Evolutionary conservation across 257 asterid species (phyloP), one percentile per base, ranked within the genome.

Genomic region (Apocynum venetum): DNA sequence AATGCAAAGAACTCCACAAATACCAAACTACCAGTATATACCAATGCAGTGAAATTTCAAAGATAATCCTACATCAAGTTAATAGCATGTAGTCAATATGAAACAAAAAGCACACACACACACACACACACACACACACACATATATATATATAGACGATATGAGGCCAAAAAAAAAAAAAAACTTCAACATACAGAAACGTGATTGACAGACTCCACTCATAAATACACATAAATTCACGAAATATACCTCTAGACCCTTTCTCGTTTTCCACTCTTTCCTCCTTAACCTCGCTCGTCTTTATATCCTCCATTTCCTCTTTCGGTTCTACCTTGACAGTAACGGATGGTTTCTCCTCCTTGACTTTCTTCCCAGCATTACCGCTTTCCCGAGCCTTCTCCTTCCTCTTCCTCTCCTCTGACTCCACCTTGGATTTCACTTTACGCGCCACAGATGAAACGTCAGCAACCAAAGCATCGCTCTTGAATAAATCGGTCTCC

Each of bases 401-500:
- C 77, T 84, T 87, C 83, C 83, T 77, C 92, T 80, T 86, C 86
- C 82, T 85, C 67, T 87, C 89, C 84, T 88, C 90, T 2, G 89
- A 71, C 53, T 83, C 85, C 71, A 80, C 84, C 74, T 86, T 91
- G 31, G 83, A 91, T 82, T 85, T 93, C 76, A 93, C 97, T 86
- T 83, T 88, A 41, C 88, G 89, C 43, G 84, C 84, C 49, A 93
- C 96, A n/a, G 97, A 94, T 72, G 68, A 89, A 73, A 93, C 90
- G 79, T 93, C 98, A 2, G 19, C 84, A 41, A 89, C 80, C 87
- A 89, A 78, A 0, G 89, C 86, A 81, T 91, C 96, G 81, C 96
- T 91, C 86, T 80, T 89, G 84, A 93, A 91, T 3, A 93, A 83
- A 87, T 93, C 98, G 41, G 91, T 85, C 77, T 93, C 97, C 81